Base-by-base conservation (phyloP, 2,329 filamentous ascomycete species). In the Cladosporium sphaerospermum region DNA sequence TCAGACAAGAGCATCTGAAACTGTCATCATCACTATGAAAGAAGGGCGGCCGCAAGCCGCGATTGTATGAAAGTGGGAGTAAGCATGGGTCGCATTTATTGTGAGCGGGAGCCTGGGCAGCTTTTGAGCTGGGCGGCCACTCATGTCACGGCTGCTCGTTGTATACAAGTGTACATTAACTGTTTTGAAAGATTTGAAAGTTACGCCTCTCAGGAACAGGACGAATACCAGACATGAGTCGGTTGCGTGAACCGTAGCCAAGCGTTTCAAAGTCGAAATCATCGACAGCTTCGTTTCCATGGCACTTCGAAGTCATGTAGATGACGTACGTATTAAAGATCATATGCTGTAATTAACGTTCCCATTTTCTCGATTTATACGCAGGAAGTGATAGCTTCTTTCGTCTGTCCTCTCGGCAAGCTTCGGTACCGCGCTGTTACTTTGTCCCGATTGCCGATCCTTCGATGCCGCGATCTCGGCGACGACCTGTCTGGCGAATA, bases 131-230 rank as follows among this genome's bases (percentile, higher is more conserved):
- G 31, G n/a, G 48, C 18, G 18, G 13, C 32, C 32, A 42, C 36
- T 44, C 48, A 44, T 37, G 16, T 51, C 40, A 34, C 19, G 40
- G 32, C 32, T 51, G 48, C 44, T 39, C 44, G 40, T 51, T 51
- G 48, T 51, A 51, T 51, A 51, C 48, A 51, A 51, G 48, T 51
- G 48, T 51, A 51, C 48, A 51, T 44, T 44, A 44, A 51, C 32
- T 51, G 40, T 51, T 51, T 51, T 51, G 39, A 43, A 28, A 32
- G 37, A 51, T 40, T 31, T 19, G 4, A 36, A 45, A 45, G 28
- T 13, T 13, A 11, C 19, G 18, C 28, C 7, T 23, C n/a, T 28
- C 16, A 11, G 10, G 34, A 14, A 37, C 5, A 2, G n/a, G 34
- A 37, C 34, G 5, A 37, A 28, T 28, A 7, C 23, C 23, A 28